Percentiles rank a stretch among this genome's conserved stretches.
Conservation (phyloP, 2,329 filamentous ascomycete genomes). For the Ilyonectria robusta region DNA sequence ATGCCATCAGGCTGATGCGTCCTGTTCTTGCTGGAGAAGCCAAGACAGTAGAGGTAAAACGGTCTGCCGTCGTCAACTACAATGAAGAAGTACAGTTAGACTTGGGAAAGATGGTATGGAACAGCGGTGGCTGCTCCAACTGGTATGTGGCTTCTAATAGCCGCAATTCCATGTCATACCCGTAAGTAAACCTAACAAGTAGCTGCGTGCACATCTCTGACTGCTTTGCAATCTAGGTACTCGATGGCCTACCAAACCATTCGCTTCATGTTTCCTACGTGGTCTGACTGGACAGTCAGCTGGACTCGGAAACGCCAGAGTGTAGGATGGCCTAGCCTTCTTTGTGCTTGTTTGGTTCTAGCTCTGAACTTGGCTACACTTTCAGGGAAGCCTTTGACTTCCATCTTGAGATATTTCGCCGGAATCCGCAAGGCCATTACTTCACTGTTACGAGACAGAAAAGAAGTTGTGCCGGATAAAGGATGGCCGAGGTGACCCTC, state of each 20-base stretch:
- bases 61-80: background rate
- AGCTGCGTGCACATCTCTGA: background rate
- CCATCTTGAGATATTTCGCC: background rate
- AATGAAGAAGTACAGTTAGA: background rate
- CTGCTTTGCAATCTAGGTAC: constrained; percentile 4
- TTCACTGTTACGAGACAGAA: background rate
- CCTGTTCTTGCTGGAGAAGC: constrained; percentile 3
- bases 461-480: background rate
- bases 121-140: background rate
- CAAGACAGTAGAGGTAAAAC: background rate
- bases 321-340: background rate
- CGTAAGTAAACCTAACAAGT: background rate
- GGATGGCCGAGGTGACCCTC: background rate
- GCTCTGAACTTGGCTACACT: background rate
- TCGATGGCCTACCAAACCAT: constrained; percentile 4
- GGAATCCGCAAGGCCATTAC: background rate
- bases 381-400: background rate
- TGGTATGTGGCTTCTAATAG: background rate
- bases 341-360: background rate
- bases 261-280: constrained; percentile 2
- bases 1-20: constrained; percentile 1
- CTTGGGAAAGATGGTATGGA: background rate
- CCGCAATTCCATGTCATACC: constrained; percentile 5
- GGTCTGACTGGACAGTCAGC: background rate
- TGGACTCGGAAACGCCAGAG: constrained; percentile 1